These are phyloP conservation scores for Eucalyptus albens DNA, from an alignment of 345 rosid species.

Conservation along the genomic window DNA sequence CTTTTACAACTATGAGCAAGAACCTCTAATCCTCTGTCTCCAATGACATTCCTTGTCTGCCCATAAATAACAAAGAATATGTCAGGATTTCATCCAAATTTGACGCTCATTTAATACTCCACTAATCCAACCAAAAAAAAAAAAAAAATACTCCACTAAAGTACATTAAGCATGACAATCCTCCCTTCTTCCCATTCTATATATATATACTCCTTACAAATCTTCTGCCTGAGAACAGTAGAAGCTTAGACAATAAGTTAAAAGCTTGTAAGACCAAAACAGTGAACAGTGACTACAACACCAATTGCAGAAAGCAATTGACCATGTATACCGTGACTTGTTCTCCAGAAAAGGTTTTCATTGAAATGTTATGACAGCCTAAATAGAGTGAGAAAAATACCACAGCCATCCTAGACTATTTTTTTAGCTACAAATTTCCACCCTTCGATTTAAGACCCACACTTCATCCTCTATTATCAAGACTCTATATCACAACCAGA, in stretches of 20 bases:
- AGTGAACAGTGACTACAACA: background rate
- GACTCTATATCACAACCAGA: background rate
- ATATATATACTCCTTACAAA: background rate
- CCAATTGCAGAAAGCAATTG: background rate
- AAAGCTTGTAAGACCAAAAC: background rate
- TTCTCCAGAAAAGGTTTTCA: background rate
- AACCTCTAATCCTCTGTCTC: conserved; percentile 86
- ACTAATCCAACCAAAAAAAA: background rate
- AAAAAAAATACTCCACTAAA: background rate
- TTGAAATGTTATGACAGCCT: background rate
- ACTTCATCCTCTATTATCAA: background rate
- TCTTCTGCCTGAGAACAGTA: background rate
- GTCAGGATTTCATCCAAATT: background rate
- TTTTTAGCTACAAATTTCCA: background rate
- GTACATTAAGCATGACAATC: background rate
- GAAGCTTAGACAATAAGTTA: background rate
- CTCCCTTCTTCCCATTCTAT: background rate
- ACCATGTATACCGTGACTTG: background rate
- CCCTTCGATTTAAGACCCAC: background rate
- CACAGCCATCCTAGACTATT: background rate
- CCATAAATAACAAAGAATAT: background rate
- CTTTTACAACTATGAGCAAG: conserved; percentile 60
- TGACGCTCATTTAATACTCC: background rate
- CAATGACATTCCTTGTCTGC: conserved; percentile 94
- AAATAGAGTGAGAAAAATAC: background rate